Conservation (phyloP, 2,329 filamentous ascomycete species). For the Fusarium keratoplasticum region DNA sequence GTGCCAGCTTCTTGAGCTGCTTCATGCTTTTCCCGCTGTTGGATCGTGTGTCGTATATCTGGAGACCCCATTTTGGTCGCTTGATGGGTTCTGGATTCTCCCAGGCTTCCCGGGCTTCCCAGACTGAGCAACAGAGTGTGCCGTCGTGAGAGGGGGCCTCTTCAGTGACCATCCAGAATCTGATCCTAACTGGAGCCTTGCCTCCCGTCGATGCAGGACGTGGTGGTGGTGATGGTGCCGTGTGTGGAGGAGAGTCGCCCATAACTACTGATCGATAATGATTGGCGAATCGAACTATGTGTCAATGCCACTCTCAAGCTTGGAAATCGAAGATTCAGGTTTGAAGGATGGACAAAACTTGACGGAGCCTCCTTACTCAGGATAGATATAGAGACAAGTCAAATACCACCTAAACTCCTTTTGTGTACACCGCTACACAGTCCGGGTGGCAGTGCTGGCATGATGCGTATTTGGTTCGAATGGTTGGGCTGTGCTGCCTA, state of each 20-base stretch:
- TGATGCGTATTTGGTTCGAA: neutral
- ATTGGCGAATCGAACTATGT: neutral
- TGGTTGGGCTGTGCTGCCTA: neutral
- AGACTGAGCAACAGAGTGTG: neutral
- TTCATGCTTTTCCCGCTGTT: neutral
- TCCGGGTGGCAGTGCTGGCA: neutral
- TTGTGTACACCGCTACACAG: neutral
- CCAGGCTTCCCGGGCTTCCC: neutral
- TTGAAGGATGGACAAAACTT: neutral
- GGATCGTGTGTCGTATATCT: neutral
- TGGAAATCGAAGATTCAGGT: neutral
- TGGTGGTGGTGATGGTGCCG: neutral
- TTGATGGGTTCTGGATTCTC: neutral
- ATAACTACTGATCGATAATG: neutral
- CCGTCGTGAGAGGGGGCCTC: neutral
- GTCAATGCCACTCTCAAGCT: neutral
- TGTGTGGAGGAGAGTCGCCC: neutral
- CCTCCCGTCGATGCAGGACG: neutral
- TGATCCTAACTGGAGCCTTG: neutral
- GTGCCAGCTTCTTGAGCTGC: neutral
- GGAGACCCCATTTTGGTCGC: neutral
- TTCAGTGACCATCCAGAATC: neutral
- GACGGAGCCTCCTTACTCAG: too few species aligned
- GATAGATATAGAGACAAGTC: neutral
- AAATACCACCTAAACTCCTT: neutral